These are phyloP conservation scores for Rhododendron ovatum DNA, from an alignment of 148 eudicot species.

Conservation along the genomic window DNA sequence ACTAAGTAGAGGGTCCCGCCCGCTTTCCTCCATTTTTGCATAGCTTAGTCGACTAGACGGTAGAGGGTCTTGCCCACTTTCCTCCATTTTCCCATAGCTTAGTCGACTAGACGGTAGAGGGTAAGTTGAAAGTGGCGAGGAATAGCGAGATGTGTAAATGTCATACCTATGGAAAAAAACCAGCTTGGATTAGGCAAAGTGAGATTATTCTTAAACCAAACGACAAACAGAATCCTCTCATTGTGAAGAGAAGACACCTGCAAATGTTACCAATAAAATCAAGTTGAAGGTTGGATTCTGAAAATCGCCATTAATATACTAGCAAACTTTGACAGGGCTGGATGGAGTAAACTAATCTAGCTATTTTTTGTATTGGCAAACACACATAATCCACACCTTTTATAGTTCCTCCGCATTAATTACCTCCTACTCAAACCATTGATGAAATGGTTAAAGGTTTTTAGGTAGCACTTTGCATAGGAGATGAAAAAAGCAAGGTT, in stretches of 20 bases:
- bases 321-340: not conserved
- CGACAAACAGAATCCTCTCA: not conserved
- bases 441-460: not conserved
- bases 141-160: conserved; percentile 29
- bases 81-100: conserved; percentile 30
- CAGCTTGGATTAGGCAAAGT: not conserved
- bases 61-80: not conserved
- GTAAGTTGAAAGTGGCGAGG: conserved; percentile 30
- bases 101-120: conserved; percentile 35
- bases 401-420: not conserved
- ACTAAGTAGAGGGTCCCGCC: not conserved
- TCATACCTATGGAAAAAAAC: conserved; percentile 37
- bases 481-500: not conserved
- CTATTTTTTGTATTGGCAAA: not conserved
- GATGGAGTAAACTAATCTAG: not conserved
- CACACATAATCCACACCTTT: not conserved
- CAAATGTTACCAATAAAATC: not conserved
- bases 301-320: not conserved
- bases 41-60: not conserved
- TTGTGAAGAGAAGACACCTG: not conserved
- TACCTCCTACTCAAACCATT: not conserved
- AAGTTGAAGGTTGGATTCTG: not conserved
- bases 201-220: not conserved
- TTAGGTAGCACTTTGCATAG: not conserved
- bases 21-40: not conserved